These are phyloP conservation scores for Colletotrichum ledebouriae DNA, from an alignment of 2,329 filamentous ascomycete species.

Conservation along the genomic window DNA sequence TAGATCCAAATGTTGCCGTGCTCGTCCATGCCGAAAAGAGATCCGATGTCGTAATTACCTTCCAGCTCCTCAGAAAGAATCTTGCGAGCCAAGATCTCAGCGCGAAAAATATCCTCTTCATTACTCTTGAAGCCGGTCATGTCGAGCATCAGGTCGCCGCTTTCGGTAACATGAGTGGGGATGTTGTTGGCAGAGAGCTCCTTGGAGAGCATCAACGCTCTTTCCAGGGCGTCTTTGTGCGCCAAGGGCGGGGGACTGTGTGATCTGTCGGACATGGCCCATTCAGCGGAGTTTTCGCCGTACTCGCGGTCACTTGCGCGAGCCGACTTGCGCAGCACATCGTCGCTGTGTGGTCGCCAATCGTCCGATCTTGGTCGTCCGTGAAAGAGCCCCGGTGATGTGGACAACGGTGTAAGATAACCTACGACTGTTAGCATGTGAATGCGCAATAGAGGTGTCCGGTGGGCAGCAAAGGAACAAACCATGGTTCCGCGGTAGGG, in stretches of 20 bases:
- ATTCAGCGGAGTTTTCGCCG: conserved; percentile 53
- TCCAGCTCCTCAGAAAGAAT: conserved; percentile 93
- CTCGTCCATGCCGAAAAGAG: conserved; percentile 94
- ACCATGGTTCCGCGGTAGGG: conserved; percentile 53
- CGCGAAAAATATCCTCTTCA: conserved; percentile 90
- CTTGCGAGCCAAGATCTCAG: conserved; percentile 93
- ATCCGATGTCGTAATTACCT: conserved; percentile 95
- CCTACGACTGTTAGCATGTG: conserved; percentile 50
- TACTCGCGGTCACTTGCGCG: conserved; percentile 53
- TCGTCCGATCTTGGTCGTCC: conserved; percentile 64
- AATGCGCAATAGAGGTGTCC: not conserved
- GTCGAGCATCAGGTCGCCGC: conserved; percentile 95
- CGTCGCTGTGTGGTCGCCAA: conserved; percentile 70
- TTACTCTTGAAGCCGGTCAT: conserved; percentile 98
- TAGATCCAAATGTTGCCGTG: conserved; percentile 99
- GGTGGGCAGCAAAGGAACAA: not conserved
- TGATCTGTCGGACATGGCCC: conserved; percentile 69
- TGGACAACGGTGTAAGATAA: conserved; percentile 65
- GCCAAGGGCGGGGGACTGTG: conserved; percentile 82
- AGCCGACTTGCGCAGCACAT: conserved; percentile 63
- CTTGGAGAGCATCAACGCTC: conserved; percentile 87
- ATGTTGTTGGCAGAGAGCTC: conserved; percentile 93
- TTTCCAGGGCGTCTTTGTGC: conserved; percentile 81
- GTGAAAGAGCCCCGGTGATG: conserved; percentile 64
- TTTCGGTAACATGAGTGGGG: conserved; percentile 90